Base-by-base conservation (phyloP, 2,329 filamentous ascomycete genomes). In the Neopestalotiopsis sp. region DNA sequence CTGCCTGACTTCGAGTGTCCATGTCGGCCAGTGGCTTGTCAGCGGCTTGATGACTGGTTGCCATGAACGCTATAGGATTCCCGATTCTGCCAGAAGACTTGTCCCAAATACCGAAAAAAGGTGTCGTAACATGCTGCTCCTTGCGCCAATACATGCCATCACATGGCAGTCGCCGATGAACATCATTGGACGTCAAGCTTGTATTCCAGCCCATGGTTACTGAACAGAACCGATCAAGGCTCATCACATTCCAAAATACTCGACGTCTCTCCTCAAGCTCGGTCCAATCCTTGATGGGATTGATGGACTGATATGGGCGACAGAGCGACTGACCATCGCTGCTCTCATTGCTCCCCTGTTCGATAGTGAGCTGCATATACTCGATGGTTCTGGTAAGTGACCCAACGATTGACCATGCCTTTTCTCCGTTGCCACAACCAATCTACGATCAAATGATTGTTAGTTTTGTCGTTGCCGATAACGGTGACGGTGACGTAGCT, bases 71-170 rank as follows among this genome's bases (percentile, higher is more conserved):
- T 1, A 84, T 80, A 0, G 80, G 79, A 7, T 81, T 83, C 3
- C 81, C 82, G 17, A 84, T 82, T 30, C 75, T 79, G 5, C 76
- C 81, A 0, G 76, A 75, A 0, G 82, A 81, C 2, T 76, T 76
- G 52, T 84, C 82, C 81, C 81, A 84, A 7, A 84, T 84, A 1
- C 81, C 81, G n/a, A 84, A 83, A 67, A 78, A 84, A 0, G 82
- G 82, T 0, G 83, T 82, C 1, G 72, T 70, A 0, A 83, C 81
- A 0, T 79, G 74, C 68, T 82, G 70, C 71, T 79, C 72, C 63
- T 80, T 79, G 14, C 78, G 77, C 83, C 83, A 84, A 4, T 79
- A 71, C 0, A 75, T 76, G 0, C 83, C 83, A 20, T 84, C 81
- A 4, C 77, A 77, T 2, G 78, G 78, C 2, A 80, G 72, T 24